phyloP scores from a whole-genome alignment of 768 basidiomycete species.

The Coprinellus micaceus region DNA sequence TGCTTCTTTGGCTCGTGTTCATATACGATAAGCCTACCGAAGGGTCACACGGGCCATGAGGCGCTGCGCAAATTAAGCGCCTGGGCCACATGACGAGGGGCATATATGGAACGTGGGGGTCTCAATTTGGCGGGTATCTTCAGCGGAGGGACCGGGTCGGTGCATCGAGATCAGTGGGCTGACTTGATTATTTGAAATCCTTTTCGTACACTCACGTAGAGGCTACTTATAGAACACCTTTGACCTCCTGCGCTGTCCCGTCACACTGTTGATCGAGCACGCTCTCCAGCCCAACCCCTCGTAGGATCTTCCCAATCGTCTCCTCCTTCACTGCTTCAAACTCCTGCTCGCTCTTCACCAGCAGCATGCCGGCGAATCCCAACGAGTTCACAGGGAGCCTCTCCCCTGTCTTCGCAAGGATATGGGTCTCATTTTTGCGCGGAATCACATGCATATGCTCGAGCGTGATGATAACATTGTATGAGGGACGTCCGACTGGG shows the following conservation, averaged over 20 bases:
- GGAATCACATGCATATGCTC: conserved; percentile 88
- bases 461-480: conserved; percentile 77
- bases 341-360: conserved; percentile 81
- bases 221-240: no score
- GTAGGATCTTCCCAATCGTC: conserved; percentile 59
- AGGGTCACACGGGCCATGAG: no score
- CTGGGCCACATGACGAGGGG: no score
- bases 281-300: conserved; percentile 60
- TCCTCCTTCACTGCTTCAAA: conserved; percentile 63
- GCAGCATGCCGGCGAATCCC: conserved; percentile 85
- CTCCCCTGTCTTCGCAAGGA: conserved; percentile 49
- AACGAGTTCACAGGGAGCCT: conserved; percentile 76
- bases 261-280: conserved; percentile 64
- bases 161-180: no score
- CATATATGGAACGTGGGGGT: no score
- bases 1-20: no score
- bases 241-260: conserved; percentile 27
- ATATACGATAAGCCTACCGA: no score
- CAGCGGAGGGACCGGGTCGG: no score
- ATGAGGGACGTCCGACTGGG: conserved; percentile 65
- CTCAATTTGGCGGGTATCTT: no score
- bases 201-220: no score
- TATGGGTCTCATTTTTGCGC: conserved; percentile 60
- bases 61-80: no score
- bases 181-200: no score